Evolutionary conservation across 1,139 yeast genomes (phyloP), one percentile per base, ranked within the genome.

Genomic region (Debaryomycetaceae sp.): DNA sequence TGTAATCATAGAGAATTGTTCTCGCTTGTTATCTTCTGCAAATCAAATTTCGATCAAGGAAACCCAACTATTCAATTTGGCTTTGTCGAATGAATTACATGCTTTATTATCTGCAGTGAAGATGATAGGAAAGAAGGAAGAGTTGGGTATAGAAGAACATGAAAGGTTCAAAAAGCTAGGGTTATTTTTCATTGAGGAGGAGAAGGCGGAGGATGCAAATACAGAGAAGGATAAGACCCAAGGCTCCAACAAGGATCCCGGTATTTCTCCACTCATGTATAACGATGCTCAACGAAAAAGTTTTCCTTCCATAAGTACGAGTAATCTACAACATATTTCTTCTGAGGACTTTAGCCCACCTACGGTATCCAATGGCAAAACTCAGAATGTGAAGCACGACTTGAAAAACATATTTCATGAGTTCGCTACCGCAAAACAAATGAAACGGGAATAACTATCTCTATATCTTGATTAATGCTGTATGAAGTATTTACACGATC

Each of bases 61-160:
- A 7, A 27, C 24, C 7, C 45, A 31, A 9, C 49, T 50, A 5
- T 48, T 59, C 5, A 49, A 50, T 27, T 46, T 42, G 9, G 58
- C 62, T 3, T 44, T 67, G 9, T 29, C 44, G 6, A 55, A 59
- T 44, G 72, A 66, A 45, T 44, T 63, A 2, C 37, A 45, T 11
- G 63, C 69, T 1, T 47, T 66, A 6, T 38, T 51, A 8, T 45
- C 56, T 29, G 68, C 64, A 5, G 40, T 62, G 34, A 40, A 24
- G 2, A 47, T 65, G 42, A 48, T 60, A 1, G 48, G 50, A 2
- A 44, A 40, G 6, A 49, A 44, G 24, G 38, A 38, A 8, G 23
- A 37, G 8, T 24, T 27, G 11, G 31, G 11, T 3, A 36, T 11
- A 20, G 23, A n/a, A 20, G 4, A 13, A 24, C n/a, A 11, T 13